These are phyloP conservation scores for Cantharellus anzutake DNA, from an alignment of 768 basidiomycete species.

Conservation along the genomic window DNA sequence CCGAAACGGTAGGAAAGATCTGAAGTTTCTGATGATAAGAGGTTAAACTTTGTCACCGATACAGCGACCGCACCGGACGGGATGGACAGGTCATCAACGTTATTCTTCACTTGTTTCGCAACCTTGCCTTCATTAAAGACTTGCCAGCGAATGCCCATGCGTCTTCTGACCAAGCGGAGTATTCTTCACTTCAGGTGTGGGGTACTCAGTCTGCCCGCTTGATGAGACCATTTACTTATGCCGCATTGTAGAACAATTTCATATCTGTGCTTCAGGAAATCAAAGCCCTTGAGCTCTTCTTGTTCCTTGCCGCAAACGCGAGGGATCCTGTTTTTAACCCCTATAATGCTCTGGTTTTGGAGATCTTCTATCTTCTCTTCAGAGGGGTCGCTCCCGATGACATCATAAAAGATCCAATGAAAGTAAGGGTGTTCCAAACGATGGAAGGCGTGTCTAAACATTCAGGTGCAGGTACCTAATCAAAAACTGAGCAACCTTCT, in stretches of 20 bases:
- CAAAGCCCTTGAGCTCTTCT: conserved; percentile 53
- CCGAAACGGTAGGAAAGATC: conserved; percentile 18
- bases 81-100: conserved; percentile 81
- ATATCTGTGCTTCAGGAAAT: conserved; percentile 52
- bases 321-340: conserved; percentile 63
- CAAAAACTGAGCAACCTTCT: conserved; percentile 58
- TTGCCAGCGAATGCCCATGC: conserved; percentile 46
- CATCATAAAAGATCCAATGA: conserved; percentile 36
- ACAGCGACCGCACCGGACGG: conserved; percentile 45
- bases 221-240: conserved; percentile 19
- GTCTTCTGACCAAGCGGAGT: conserved; percentile 64
- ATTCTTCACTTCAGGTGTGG: conserved; percentile 46
- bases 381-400: conserved; percentile 53
- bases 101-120: conserved; percentile 74
- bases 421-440: conserved; percentile 24
- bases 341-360: conserved; percentile 80
- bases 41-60: conserved; percentile 1
- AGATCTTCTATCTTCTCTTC: conserved; percentile 83
- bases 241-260: conserved; percentile 32
- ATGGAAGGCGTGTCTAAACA: neutral
- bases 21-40: neutral
- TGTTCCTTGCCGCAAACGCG: conserved; percentile 71
- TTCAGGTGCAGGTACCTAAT: conserved; percentile 5
- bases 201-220: neutral
- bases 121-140: conserved; percentile 89